These are phyloP conservation scores for Ilyonectria mors-panacis DNA, from an alignment of 2,329 filamentous ascomycete genomes.

Conservation along the genomic window DNA sequence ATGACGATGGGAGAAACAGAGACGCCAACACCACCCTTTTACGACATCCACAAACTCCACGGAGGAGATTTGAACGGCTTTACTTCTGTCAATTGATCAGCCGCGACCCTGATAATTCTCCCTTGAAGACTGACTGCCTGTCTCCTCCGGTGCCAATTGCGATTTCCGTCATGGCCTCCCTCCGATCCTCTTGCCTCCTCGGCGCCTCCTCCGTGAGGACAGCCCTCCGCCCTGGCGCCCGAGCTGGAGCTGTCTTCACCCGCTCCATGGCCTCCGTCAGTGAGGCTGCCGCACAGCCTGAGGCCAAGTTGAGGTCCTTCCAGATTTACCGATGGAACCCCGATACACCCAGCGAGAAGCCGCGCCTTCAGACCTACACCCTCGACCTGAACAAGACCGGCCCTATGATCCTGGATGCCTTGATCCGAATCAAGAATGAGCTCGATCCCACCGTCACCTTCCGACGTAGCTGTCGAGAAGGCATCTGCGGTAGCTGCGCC, in stretches of 20 bases:
- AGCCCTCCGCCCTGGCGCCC: constrained; percentile 54
- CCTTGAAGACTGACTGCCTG: constrained; percentile 44
- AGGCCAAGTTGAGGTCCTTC: constrained; percentile 90
- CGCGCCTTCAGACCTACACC: constrained; percentile 93
- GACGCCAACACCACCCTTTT: constrained; percentile 42
- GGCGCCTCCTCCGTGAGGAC: constrained; percentile 60
- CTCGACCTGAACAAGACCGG: constrained; percentile 99
- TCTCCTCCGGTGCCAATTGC: constrained; percentile 46
- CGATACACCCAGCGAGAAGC: constrained; percentile 92
- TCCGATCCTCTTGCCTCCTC: constrained; percentile 72
- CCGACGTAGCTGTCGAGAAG: constrained; percentile 95
- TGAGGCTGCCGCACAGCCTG: constrained; percentile 73
- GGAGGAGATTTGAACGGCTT: constrained; percentile 49
- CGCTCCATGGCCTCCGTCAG: constrained; percentile 70
- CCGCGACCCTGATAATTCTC: constrained; percentile 33
- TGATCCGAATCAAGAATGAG: constrained; percentile 99
- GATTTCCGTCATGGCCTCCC: constrained; percentile 68
- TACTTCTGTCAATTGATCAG: constrained; percentile 48
- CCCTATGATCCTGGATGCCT: constrained; percentile 96
- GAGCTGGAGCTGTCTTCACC: constrained; percentile 56
- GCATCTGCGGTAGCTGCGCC: constrained; percentile 97
- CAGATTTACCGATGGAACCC: constrained; percentile 99
- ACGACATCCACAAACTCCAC: constrained; percentile 40
- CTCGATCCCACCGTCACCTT: constrained; percentile 97
- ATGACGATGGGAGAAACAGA: constrained; percentile 47